Conservation (phyloP, 1,284 basidiomycete genomes). For the Hypsizygus ulmarius region DNA sequence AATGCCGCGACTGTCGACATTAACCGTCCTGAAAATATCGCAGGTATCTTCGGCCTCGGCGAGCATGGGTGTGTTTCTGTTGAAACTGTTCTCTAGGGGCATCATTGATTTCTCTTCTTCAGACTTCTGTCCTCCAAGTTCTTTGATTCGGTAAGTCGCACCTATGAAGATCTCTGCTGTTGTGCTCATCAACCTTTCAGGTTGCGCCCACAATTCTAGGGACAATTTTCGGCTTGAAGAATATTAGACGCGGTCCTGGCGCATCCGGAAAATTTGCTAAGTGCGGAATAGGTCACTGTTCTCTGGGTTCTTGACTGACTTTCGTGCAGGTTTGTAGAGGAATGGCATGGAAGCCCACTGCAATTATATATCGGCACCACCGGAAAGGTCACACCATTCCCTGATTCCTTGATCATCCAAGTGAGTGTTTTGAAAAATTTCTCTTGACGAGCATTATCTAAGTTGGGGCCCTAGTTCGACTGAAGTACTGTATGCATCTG, state of each 20-base stretch:
- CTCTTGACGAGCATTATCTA: too few species aligned
- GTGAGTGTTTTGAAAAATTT: slow-evolving; percentile 13
- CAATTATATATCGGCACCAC: slow-evolving; percentile 33
- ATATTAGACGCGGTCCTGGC: slow-evolving; percentile 44
- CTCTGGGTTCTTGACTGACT: background rate
- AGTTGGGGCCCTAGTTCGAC: slow-evolving; percentile 1
- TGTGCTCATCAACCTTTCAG: slow-evolving; percentile 20
- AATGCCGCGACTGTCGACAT: slow-evolving; percentile 20
- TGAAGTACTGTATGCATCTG: background rate
- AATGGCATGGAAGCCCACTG: slow-evolving; percentile 28
- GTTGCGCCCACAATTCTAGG: slow-evolving; percentile 44
- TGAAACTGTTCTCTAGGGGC: background rate
- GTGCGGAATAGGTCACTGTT: slow-evolving; percentile 18
- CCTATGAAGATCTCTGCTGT: too few species aligned
- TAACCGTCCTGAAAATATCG: slow-evolving; percentile 23
- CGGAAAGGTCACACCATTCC: slow-evolving; percentile 37
- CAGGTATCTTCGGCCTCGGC: slow-evolving; percentile 35
- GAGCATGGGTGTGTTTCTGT: slow-evolving; percentile 36
- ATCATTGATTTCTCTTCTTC: slow-evolving; percentile 6
- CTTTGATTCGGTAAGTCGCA: slow-evolving; percentile 39
- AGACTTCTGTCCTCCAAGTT: slow-evolving; percentile 43
- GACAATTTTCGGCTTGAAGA: slow-evolving; percentile 46
- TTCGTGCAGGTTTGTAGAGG: slow-evolving; percentile 32
- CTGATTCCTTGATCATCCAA: slow-evolving; percentile 38
- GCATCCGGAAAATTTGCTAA: slow-evolving; percentile 43